Evolutionary conservation across 176 grass and related monocot species (phyloP).

Genomic region (Poa pratensis): DNA sequence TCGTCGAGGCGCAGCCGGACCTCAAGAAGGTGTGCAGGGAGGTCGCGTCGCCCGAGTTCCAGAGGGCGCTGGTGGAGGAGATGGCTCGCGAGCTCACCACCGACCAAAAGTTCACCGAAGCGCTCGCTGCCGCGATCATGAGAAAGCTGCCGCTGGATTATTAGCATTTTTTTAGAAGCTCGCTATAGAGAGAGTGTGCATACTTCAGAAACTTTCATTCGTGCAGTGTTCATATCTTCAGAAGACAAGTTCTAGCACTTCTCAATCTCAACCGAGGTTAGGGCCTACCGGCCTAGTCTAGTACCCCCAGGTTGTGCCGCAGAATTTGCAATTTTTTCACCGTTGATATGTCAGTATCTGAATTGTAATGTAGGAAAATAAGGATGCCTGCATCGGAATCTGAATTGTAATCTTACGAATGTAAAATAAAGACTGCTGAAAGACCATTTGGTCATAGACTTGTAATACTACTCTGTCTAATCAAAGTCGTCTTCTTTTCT

Average conservation of each 20-base stretch:
- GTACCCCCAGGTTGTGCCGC: background rate
- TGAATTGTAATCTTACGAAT: background rate
- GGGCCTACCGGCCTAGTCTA: background rate
- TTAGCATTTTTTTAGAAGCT: slow-evolving; percentile 4
- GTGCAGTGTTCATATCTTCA: background rate
- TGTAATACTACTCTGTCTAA: too few relatives aligned
- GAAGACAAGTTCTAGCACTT: background rate
- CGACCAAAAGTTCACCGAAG: slow-evolving; percentile 63
- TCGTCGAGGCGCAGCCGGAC: slow-evolving; percentile 10
- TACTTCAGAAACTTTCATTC: background rate
- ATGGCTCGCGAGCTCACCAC: slow-evolving; percentile 67
- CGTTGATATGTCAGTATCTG: background rate
- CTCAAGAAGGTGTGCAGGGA: slow-evolving; percentile 51
- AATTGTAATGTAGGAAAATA: background rate
- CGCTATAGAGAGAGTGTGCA: background rate
- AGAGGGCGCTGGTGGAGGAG: slow-evolving; percentile 59
- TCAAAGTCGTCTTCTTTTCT: background rate
- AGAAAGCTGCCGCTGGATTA: slow-evolving; percentile 47
- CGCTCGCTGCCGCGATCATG: slow-evolving; percentile 66
- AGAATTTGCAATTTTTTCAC: background rate
- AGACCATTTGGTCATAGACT: too few relatives aligned
- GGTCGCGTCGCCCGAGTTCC: slow-evolving; percentile 63
- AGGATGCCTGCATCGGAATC: background rate
- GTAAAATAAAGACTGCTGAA: background rate
- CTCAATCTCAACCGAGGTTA: slow-evolving; percentile 12